A percentile compares a stretch with the other conserved stretches of the same genome.
These are phyloP conservation scores for Scheffersomyces ergatensis DNA, from an alignment of 805 yeast species.

Conservation along the genomic window DNA sequence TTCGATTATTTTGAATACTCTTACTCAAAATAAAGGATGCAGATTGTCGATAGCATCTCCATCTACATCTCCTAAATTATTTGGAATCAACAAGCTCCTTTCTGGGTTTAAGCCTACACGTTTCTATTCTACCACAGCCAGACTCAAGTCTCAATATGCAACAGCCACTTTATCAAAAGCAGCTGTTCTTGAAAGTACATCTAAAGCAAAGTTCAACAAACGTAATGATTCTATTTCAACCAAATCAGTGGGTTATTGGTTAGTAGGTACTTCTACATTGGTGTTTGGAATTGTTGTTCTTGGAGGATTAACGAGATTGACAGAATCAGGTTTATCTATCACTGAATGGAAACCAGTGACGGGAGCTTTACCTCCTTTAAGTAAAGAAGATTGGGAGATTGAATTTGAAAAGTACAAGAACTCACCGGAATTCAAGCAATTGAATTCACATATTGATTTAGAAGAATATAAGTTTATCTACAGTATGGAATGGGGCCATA, in stretches of 20 bases:
- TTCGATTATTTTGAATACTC: slow-evolving; percentile 40
- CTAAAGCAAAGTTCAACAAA: not conserved
- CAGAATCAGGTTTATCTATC: slow-evolving; percentile 93
- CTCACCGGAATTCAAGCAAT: slow-evolving; percentile 87
- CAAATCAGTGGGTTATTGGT: slow-evolving; percentile 74
- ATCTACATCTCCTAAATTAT: not conserved
- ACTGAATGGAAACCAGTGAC: slow-evolving; percentile 99
- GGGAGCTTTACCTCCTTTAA: slow-evolving; percentile 88
- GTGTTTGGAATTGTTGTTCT: slow-evolving; percentile 95
- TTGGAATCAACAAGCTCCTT: not conserved
- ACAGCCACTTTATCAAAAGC: not conserved
- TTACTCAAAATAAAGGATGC: slow-evolving; percentile 17
- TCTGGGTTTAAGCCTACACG: slow-evolving; percentile 3
- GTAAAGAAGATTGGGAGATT: slow-evolving; percentile 75
- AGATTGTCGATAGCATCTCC: not conserved
- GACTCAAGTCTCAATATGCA: not conserved
- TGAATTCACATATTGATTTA: slow-evolving; percentile 83
- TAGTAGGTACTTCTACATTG: slow-evolving; percentile 79
- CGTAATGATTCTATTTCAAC: slow-evolving; percentile 14
- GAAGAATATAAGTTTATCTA: slow-evolving; percentile 95
- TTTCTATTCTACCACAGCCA: slow-evolving; percentile 2
- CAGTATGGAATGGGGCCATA: slow-evolving; percentile 97
- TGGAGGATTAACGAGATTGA: slow-evolving; percentile 92
- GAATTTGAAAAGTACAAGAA: slow-evolving; percentile 80
- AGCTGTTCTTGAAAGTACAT: not conserved